These are phyloP conservation scores for Phytophthora sp. DNA, from an alignment of 352 stramenopile species.

Conservation along the genomic window DNA sequence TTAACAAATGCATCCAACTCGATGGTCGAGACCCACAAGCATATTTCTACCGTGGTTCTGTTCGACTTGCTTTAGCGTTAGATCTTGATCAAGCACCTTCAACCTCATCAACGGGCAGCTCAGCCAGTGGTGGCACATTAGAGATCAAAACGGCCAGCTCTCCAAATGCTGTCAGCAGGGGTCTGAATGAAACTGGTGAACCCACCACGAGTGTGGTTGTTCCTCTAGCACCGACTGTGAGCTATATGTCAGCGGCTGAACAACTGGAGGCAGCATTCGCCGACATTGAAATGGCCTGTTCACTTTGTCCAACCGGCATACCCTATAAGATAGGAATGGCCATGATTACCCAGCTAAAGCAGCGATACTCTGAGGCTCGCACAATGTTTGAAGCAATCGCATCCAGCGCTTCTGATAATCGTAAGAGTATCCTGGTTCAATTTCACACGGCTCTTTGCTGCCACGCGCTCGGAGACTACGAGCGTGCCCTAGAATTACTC, in stretches of 20 bases:
- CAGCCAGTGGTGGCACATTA: neutral
- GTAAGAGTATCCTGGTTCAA: conserved; percentile 61
- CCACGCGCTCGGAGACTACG: conserved; percentile 53
- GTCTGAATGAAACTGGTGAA: conserved; percentile 10
- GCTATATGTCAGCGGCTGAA: conserved; percentile 37
- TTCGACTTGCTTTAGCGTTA: conserved; percentile 67
- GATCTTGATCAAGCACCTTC: conserved; percentile 40
- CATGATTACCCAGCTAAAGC: conserved; percentile 76
- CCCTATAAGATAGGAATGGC: conserved; percentile 75
- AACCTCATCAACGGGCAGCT: neutral
- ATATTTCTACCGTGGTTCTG: conserved; percentile 80
- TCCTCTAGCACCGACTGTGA: conserved; percentile 6
- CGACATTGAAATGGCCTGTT: conserved; percentile 84
- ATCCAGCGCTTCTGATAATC: conserved; percentile 11
- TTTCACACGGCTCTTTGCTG: conserved; percentile 69
- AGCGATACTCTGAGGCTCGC: conserved; percentile 47
- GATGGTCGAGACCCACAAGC: conserved; percentile 74
- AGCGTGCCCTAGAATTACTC: conserved; percentile 53
- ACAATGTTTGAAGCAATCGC: conserved; percentile 44
- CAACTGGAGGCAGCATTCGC: conserved; percentile 75
- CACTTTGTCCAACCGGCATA: conserved; percentile 39
- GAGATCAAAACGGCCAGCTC: conserved; percentile 14
- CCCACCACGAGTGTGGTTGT: neutral
- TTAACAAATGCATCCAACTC: conserved; percentile 77
- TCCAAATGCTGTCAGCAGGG: neutral